Evolutionary conservation across 208 protist genomes (phyloP).

Genomic region (Leishmania mexicana): DNA sequence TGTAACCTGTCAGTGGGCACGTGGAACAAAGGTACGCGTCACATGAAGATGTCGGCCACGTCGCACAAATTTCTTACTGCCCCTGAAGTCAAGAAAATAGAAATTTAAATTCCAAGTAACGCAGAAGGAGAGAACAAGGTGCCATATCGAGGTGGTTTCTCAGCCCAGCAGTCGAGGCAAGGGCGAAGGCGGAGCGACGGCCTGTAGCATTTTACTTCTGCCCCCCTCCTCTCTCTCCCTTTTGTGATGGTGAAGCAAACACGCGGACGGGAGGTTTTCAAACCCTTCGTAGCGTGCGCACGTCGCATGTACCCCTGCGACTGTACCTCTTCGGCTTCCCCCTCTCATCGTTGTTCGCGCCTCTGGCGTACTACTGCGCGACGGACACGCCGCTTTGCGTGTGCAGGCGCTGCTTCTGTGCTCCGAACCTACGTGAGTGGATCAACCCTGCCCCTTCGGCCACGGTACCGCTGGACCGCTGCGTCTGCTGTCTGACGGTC

Average conservation of each 20-base stretch:
- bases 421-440: neutral
- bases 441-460: neutral
- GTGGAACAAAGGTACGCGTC: too few relatives aligned
- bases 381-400: neutral
- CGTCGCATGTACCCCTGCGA: neutral
- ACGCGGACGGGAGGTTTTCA: neutral
- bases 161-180: neutral
- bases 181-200: neutral
- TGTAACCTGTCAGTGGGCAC: too few relatives aligned
- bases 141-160: neutral
- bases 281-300: neutral
- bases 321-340: neutral
- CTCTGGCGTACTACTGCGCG: neutral
- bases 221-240: neutral
- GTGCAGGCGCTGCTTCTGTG: neutral
- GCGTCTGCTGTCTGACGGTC: neutral
- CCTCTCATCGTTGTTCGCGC: slow-evolving; percentile 7
- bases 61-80: too few relatives aligned
- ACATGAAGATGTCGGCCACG: too few relatives aligned
- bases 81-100: too few relatives aligned
- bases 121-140: neutral
- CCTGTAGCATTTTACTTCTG: neutral
- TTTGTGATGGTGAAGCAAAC: neutral
- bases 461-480: neutral
- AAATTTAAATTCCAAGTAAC: neutral